A percentile compares a stretch with the other conserved stretches of the same genome.
Conservation (phyloP, 2,329 filamentous ascomycete species). For the Hymenoscyphus albidus region DNA sequence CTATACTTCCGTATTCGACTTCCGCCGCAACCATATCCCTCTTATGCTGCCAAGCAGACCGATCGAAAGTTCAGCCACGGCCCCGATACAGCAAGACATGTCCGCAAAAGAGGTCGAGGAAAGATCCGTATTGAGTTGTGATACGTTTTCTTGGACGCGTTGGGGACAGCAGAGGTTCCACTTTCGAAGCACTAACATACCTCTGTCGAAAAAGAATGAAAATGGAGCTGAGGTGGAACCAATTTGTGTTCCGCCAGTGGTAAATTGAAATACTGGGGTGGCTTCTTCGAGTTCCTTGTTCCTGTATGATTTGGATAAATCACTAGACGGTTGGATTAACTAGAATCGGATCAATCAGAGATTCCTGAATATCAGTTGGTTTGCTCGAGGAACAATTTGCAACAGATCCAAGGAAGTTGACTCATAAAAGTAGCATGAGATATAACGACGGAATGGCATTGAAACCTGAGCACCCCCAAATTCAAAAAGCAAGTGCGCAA, state of each 20-base stretch:
- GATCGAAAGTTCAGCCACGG: background rate
- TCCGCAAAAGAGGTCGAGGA: background rate
- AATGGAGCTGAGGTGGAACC: background rate
- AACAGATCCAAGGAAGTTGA: background rate
- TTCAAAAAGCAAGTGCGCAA: too few species aligned
- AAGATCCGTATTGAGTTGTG: background rate
- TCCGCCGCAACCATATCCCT: slow-evolving; percentile 49
- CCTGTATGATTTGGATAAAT: background rate
- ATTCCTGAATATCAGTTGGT: background rate
- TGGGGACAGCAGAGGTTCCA: background rate
- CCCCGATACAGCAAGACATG: background rate
- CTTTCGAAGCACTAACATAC: background rate
- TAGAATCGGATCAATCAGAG: background rate
- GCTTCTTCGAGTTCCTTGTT: background rate
- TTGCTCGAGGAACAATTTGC: background rate
- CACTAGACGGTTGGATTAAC: background rate
- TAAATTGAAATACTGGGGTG: background rate
- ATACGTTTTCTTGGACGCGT: background rate
- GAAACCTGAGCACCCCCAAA: too few species aligned
- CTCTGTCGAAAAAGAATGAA: background rate
- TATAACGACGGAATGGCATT: background rate
- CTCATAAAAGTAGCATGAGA: background rate
- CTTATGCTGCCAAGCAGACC: slow-evolving; percentile 10
- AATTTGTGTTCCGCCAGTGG: background rate
- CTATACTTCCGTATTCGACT: slow-evolving; percentile 65